These are phyloP conservation scores for Xylaria digitata DNA, from an alignment of 2,329 filamentous ascomycete genomes.

Conservation along the genomic window DNA sequence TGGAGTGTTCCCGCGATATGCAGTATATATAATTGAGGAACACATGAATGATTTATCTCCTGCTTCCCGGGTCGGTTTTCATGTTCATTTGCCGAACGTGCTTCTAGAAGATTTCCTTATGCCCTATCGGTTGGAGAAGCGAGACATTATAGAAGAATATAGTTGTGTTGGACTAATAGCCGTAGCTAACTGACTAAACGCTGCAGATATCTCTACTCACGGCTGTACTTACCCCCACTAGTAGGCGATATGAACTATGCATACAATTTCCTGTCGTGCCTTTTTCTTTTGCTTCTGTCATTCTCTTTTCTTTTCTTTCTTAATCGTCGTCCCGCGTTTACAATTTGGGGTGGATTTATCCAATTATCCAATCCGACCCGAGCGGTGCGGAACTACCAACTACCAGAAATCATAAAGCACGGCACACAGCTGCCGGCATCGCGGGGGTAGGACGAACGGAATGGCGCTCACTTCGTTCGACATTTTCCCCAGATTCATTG, in stretches of 20 bases:
- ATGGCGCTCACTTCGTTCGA: not conserved
- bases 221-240: no score
- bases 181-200: no score
- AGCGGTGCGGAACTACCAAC: not conserved
- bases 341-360: slow-evolving; percentile 15
- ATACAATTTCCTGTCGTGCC: not conserved
- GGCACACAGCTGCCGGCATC: slow-evolving; percentile 9
- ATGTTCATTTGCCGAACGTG: not conserved
- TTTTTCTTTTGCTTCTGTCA: not conserved
- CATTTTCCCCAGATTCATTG: slow-evolving; percentile 15
- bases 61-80: no score
- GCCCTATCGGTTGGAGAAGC: not conserved
- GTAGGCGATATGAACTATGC: not conserved
- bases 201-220: no score
- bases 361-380: slow-evolving; percentile 5
- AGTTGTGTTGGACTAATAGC: not conserved
- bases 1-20: not conserved
- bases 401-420: not conserved
- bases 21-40: no score
- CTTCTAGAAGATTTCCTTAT: not conserved
- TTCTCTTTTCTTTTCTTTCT: not conserved
- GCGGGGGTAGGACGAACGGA: not conserved
- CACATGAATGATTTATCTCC: no score
- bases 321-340: not conserved
- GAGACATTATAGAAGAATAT: no score